Base-by-base conservation (phyloP, 257 asterid genomes). In the Euphrasia confusa region DNA sequence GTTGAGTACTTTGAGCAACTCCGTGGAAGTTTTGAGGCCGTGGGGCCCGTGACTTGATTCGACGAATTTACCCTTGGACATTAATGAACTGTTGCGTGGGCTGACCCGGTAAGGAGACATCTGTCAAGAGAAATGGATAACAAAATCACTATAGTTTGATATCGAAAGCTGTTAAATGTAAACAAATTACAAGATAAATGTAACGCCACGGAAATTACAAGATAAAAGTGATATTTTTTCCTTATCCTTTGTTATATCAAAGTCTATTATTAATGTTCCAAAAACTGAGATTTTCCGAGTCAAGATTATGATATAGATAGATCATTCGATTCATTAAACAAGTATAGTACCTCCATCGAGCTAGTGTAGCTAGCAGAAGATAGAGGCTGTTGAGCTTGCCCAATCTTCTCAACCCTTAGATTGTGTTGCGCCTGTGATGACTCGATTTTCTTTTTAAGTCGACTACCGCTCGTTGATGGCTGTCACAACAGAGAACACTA, bases 1-100 rank as follows among this genome's bases (percentile, higher is more conserved):
- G 27, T 91, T 88, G 55, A 91, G 88, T 26, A 91, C 88, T 70
- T 80, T 83, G 13, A 88, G 85, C 15, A 91, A 79, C 82, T 88
- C 98, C 0, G 90, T 79, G 14, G 98, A 86, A 30, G 93, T 86
- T 77, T 81, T 84, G 66, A 84, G 81, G 70, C 78, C 61, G 54
- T 73, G 78, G 64, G 82, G 81, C 68, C 78, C 63, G 54, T 73
- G 78, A 66, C 81, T 83, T 37, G 90, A 72, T 56, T 76, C 81
- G 47, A 82, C 83, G 55, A 73, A 53, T 77, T 75, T 77, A 63
- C 83, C 78, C 66, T 73, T 79, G 2, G 75, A 55, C 65, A 69
- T 58, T 35, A 69, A 39, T 33, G 95, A 75, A 74, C 74, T 75
- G 54, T 39, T 75, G 54, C 33, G 59, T 33, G 89, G 83, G 64